A percentile compares a stretch with the other conserved stretches of the same genome.
Conservation (phyloP, 2,329 filamentous ascomycete species). For the Fusarium udum region DNA sequence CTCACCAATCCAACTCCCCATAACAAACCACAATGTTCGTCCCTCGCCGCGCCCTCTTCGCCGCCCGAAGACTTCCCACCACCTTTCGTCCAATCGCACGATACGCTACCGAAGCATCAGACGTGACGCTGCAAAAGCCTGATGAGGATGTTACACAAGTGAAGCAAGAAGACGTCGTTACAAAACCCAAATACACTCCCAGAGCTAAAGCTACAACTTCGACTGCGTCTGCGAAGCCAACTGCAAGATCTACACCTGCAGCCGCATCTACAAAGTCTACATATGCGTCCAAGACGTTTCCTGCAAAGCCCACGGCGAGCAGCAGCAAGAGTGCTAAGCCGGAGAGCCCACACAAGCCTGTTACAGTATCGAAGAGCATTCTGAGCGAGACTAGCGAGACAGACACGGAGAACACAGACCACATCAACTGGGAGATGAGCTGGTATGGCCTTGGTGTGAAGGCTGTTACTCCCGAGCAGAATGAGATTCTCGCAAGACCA, state of each 20-base stretch:
- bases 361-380: conserved; percentile 1
- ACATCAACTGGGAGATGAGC: conserved; percentile 81
- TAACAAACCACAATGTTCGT: conserved; percentile 41
- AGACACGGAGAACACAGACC: conserved; percentile 21
- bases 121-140: conserved; percentile 23
- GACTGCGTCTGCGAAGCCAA: conserved; percentile 1
- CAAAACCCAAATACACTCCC: conserved; percentile 2
- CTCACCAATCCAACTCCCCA: background rate
- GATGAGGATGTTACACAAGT: conserved; percentile 17
- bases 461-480: conserved; percentile 76
- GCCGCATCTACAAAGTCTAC: background rate
- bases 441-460: conserved; percentile 80
- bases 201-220: background rate
- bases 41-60: conserved; percentile 37
- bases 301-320: background rate
- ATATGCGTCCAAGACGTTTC: background rate
- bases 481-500: conserved; percentile 73
- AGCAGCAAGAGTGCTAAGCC: conserved; percentile 9
- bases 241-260: background rate
- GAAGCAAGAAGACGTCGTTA: conserved; percentile 20
- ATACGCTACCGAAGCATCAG: conserved; percentile 40
- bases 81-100: conserved; percentile 33
- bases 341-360: conserved; percentile 13
- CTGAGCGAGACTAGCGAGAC: conserved; percentile 19
- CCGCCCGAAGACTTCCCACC: conserved; percentile 29